Evolutionary conservation across 1,284 basidiomycete genomes (phyloP).

Genomic region (Mycocalia duriaeana): DNA sequence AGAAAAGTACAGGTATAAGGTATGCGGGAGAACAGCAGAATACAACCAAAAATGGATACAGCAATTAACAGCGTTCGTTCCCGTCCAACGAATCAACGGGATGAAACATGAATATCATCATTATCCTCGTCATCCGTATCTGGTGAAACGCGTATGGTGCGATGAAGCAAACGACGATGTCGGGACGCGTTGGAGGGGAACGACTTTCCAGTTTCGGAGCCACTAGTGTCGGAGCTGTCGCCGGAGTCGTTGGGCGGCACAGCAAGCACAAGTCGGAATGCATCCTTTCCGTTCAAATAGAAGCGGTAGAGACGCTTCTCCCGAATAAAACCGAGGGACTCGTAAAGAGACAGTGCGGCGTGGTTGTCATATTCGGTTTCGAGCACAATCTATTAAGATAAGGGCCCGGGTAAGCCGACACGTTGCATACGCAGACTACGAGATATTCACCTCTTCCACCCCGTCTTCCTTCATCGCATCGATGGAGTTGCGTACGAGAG

Average conservation of each 20-base stretch:
- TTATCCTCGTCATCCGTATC: conserved; percentile 45
- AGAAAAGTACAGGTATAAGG: no score
- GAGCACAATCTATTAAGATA: conserved; percentile 69
- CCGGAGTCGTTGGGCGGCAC: conserved; percentile 37
- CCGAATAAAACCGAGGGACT: conserved; percentile 88
- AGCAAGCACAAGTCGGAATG: conserved; percentile 69
- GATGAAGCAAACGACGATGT: conserved; percentile 22
- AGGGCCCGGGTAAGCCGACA: conserved; percentile 1
- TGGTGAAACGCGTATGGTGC: conserved; percentile 35
- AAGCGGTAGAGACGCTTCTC: conserved; percentile 95
- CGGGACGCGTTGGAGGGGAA: conserved; percentile 5
- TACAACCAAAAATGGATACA: no score
- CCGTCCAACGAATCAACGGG: conserved; percentile 20
- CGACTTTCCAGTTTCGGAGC: conserved; percentile 11
- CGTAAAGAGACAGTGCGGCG: conserved; percentile 85
- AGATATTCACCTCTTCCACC: conserved; percentile 69
- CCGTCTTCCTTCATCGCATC: conserved; percentile 75
- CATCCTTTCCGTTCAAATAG: conserved; percentile 92
- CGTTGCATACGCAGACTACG: not conserved
- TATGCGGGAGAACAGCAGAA: no score
- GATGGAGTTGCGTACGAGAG: conserved; percentile 75
- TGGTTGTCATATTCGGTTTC: conserved; percentile 96
- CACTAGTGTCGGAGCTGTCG: conserved; percentile 19
- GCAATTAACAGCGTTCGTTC: no score
- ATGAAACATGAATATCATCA: conserved; percentile 18